Evolutionary conservation across 208 protist genomes (phyloP), one percentile per base, ranked within the genome.

Genomic region (Acanthamoeba castellanii): DNA sequence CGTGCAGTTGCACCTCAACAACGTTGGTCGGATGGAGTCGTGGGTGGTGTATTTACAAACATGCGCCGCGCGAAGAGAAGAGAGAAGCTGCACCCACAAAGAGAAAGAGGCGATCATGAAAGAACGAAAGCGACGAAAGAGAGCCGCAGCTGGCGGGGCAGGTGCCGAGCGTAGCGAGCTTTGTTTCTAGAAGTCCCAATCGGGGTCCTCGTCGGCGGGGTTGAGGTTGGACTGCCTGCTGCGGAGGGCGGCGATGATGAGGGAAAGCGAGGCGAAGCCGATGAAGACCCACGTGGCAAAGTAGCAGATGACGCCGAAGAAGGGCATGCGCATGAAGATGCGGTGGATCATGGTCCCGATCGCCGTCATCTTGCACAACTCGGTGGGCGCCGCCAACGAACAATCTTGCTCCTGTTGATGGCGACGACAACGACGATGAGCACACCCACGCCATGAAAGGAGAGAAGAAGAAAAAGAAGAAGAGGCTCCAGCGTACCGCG

Each of bases 261-360:
- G 88, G 20, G 47, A 70, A 20, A 93, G 45, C 61, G 66, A 78
- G n/a, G 52, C 55, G 68, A 93, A 81, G 30, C 34, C 88, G 37
- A 94, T 66, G 50, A 94, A 94, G n/a, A 30, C 64, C 91, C 91
- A 94, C 30, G 72, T 94, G 45, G 91, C 91, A 85, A 74, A 94
- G 57, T 94, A 94, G 50, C 64, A 94, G 52, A 94, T 47, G 37
- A 94, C 34, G 18, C 91, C 91, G 52, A 94, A 94, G 91, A 94
- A 94, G 47, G 70, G 64, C 70, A 94, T 94, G 45, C 72, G 32
- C 91, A 94, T 94, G 74, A 85, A 85, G 72, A 94, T 85, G 50
- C 91, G 64, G 42, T 94, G 64, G 72, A 94, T 85, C 34, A 94
- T 85, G 47, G 91, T 94, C 11, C 70, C 91, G 32, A 94, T 78